These are phyloP conservation scores for Conticribra guillardii DNA, from an alignment of 108 stramenopile genomes.

Conservation along the genomic window DNA sequence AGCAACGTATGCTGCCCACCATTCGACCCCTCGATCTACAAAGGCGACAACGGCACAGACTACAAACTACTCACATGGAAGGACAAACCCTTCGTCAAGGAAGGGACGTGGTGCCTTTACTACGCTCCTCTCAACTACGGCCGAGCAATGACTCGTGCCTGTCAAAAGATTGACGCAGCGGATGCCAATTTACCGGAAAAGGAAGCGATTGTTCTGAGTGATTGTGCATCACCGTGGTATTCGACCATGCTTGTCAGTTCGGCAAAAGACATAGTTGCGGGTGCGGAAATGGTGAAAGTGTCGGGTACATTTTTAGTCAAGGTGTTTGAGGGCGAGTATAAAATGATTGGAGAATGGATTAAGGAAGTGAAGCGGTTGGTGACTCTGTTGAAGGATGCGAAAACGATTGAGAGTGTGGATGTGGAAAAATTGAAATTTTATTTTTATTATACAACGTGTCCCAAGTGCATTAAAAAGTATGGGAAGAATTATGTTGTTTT, in stretches of 20 bases:
- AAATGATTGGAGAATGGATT: slow-evolving; percentile 28
- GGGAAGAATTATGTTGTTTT: slow-evolving; percentile 45
- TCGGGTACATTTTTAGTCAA: slow-evolving; percentile 38
- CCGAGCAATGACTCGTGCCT: slow-evolving; percentile 13
- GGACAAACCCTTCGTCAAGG: slow-evolving; percentile 39
- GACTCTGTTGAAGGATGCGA: not conserved
- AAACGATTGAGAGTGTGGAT: not conserved
- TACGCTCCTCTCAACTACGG: slow-evolving; percentile 30
- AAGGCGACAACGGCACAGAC: slow-evolving; percentile 13
- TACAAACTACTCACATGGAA: slow-evolving; percentile 41
- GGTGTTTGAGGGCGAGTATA: slow-evolving; percentile 37
- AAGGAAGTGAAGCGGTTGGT: slow-evolving; percentile 18
- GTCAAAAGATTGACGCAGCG: slow-evolving; percentile 15
- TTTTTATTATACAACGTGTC: slow-evolving; percentile 42
- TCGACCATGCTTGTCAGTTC: slow-evolving; percentile 28
- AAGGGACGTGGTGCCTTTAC: slow-evolving; percentile 21
- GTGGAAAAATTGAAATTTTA: slow-evolving; percentile 8
- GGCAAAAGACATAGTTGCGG: slow-evolving; percentile 15
- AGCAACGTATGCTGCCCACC: slow-evolving; percentile 28
- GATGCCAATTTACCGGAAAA: slow-evolving; percentile 16
- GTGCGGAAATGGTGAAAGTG: slow-evolving; percentile 19
- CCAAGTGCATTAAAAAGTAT: slow-evolving; percentile 40
- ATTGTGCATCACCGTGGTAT: slow-evolving; percentile 38
- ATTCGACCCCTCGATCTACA: slow-evolving; percentile 24
- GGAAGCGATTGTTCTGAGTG: slow-evolving; percentile 26